Evolutionary conservation across 2,329 filamentous ascomycete genomes (phyloP), one percentile per base, ranked within the genome.

Genomic region (Aspergillus sp.): DNA sequence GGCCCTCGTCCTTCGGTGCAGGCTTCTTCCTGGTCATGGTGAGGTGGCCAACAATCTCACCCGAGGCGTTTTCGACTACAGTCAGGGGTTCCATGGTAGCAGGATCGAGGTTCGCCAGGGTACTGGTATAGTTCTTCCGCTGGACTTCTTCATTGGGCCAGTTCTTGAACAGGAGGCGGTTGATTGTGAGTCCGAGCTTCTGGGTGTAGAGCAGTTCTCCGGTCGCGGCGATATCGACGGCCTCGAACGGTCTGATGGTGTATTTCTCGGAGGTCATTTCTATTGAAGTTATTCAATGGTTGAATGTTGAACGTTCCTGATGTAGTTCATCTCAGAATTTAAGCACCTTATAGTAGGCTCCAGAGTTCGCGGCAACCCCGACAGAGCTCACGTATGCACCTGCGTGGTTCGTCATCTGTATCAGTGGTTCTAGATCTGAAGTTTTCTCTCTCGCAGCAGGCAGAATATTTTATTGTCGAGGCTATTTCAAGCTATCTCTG

Each of bases 81-180:
- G 11, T 46, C 6, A 57, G 23, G 0, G 49, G 11, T 14, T 51
- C 54, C 3, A n/a, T 14, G 2, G 5, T 15, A 3, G n/a, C 27
- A 6, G 21, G 12, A 8, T 46, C 31, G 15, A 48, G 12, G 1
- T 17, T 33, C 3, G 47, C 35, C 3, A 66, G 41, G 2, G 58
- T 60, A 2, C 9, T 8, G 2, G 43, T 39, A 27, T 66, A 64
- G 9, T 57, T 48, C 9, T 37, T 37, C 2, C 24, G 48, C 17
- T 66, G 63, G 17, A 46, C 2, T 9, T 11, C 35, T 37, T 63
- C 57, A 44, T 65, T 66, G 1, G 63, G 60, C 63, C 58, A 60
- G 31, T 51, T 14, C 6, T 52, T 56, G 24, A 52, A 61, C 2
- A 61, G 14, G 5, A 61, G 52, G 4, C 48, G 52, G 24, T 61